These are phyloP conservation scores for Cystoisospora suis DNA, from an alignment of 169 alveolate species.

Conservation along the genomic window DNA sequence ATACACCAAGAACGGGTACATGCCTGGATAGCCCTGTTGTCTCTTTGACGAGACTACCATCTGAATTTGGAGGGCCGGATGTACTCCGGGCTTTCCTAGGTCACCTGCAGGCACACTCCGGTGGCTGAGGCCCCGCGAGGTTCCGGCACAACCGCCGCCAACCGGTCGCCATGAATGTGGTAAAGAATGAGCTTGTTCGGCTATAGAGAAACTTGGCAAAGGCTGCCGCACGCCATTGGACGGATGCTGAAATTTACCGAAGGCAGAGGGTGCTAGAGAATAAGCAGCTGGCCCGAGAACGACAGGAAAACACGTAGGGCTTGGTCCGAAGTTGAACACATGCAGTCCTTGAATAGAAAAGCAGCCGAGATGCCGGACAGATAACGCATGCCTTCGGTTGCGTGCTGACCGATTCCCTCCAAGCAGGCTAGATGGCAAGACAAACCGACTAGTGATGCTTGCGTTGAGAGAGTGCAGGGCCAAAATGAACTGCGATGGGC, in stretches of 20 bases:
- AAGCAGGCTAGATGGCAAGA: not conserved
- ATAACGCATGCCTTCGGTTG: not conserved
- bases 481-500: not conserved
- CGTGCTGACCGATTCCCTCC: not conserved
- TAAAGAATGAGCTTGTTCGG: not conserved
- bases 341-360: constrained; percentile 4
- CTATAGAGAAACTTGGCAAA: not conserved
- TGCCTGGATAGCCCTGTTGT: constrained; percentile 43
- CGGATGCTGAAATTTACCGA: no score
- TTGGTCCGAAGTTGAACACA: not conserved
- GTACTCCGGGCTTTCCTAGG: not conserved
- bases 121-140: not conserved
- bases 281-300: constrained; percentile 2
- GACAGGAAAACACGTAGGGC: not conserved
- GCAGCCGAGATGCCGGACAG: not conserved
- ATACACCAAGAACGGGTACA: constrained; percentile 34
- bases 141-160: not conserved
- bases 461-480: not conserved
- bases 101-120: not conserved
- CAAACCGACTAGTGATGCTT: not conserved
- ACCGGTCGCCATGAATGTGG: not conserved
- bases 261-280: no score
- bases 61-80: not conserved
- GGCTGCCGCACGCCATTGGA: not conserved
- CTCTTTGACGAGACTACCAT: not conserved